Evolutionary conservation across 2,329 filamentous ascomycete species (phyloP).

Genomic region (Pyrenophora seminiperda): DNA sequence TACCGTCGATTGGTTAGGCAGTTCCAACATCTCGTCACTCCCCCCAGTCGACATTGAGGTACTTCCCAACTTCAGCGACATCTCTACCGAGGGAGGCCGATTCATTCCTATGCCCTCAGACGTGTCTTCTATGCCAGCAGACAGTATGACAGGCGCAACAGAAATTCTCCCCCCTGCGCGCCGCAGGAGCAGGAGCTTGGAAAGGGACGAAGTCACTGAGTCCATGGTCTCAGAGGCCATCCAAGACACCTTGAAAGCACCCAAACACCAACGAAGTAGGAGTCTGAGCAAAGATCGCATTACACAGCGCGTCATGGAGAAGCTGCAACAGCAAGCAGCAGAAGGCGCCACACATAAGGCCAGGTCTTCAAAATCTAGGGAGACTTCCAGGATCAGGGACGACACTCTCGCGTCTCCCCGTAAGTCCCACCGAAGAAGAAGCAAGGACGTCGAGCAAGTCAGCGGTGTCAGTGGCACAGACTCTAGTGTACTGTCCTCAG

Average conservation of each 20-base stretch:
- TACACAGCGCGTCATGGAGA: conserved; percentile 71
- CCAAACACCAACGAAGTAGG: conserved; percentile 62
- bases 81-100: conserved; percentile 63
- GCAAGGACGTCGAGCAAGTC: conserved; percentile 54
- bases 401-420: conserved; percentile 39
- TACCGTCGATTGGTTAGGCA: conserved; percentile 69
- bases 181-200: conserved; percentile 58
- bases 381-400: conserved; percentile 27
- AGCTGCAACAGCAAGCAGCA: conserved; percentile 60
- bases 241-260: conserved; percentile 61
- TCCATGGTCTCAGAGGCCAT: conserved; percentile 21
- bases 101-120: conserved; percentile 76
- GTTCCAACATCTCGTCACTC: conserved; percentile 71
- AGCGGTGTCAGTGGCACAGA: conserved; percentile 60
- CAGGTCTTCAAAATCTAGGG: conserved; percentile 18
- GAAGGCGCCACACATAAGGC: conserved; percentile 45
- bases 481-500: conserved; percentile 66
- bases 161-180: conserved; percentile 53
- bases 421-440: conserved; percentile 48
- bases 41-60: conserved; percentile 90
- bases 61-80: conserved; percentile 70
- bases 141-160: conserved; percentile 68
- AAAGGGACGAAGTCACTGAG: conserved; percentile 46
- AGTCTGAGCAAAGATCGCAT: conserved; percentile 71
- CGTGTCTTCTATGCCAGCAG: conserved; percentile 80